These are phyloP conservation scores for Parathielavia hyrcaniae DNA, from an alignment of 495 filamentous ascomycete genomes.

Conservation along the genomic window DNA sequence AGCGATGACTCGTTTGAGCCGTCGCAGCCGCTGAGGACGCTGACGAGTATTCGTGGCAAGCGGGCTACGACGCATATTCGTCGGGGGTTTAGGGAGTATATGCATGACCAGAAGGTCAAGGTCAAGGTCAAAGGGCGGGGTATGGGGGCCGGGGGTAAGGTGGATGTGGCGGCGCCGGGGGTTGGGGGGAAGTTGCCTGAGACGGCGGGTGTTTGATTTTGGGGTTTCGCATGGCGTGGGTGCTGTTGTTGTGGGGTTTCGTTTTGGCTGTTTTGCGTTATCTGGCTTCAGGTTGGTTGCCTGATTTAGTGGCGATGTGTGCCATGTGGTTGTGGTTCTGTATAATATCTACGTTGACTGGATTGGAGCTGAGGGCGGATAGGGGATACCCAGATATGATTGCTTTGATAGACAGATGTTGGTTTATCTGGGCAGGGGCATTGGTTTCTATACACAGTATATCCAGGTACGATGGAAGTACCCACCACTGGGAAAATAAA, in stretches of 20 bases:
- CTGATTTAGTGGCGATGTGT: no score
- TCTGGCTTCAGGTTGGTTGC: neutral
- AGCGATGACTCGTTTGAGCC: conserved; percentile 14
- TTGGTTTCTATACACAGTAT: no score
- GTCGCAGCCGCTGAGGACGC: conserved; percentile 18
- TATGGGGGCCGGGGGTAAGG: neutral
- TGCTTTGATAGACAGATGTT: no score
- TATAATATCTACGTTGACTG: no score
- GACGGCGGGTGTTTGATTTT: no score
- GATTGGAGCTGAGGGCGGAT: no score
- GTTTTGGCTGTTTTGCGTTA: neutral
- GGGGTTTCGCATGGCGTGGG: no score
- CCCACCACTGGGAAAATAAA: no score
- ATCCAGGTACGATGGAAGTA: no score
- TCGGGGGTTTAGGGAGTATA: conserved; percentile 26
- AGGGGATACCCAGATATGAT: no score
- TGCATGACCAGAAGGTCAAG: conserved; percentile 29
- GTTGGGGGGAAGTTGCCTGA: neutral
- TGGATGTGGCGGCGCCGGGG: neutral
- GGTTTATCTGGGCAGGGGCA: no score
- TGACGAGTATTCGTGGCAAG: conserved; percentile 26
- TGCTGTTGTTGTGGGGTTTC: neutral
- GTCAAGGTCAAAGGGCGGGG: conserved; percentile 18
- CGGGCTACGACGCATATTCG: conserved; percentile 21
- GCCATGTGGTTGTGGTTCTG: no score